Evolutionary conservation across 257 asterid genomes (phyloP).

Genomic region (Jasminum sambac): DNA sequence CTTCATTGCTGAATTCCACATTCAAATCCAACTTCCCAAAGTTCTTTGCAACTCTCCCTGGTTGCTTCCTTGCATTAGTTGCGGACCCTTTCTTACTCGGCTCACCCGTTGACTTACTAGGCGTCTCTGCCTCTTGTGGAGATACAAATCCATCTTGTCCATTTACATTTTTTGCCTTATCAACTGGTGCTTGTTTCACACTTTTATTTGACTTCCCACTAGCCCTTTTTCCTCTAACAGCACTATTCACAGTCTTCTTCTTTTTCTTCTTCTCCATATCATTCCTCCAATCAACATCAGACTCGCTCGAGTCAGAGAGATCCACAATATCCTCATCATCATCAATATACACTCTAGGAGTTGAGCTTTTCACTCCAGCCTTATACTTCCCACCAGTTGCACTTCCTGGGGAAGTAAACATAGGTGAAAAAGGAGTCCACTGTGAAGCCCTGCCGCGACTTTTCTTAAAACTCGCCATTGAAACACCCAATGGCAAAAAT

Average conservation of each 20-base stretch:
- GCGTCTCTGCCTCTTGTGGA: slow-evolving; percentile 45
- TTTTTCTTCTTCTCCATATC: slow-evolving; percentile 33
- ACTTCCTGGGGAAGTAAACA: slow-evolving; percentile 55
- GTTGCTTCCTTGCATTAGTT: slow-evolving; percentile 57
- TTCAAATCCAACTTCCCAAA: slow-evolving; percentile 83
- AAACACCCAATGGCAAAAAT: slow-evolving; percentile 73
- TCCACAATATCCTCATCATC: slow-evolving; percentile 70
- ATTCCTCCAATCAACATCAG: slow-evolving; percentile 66
- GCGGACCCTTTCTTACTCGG: slow-evolving; percentile 49
- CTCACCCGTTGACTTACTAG: slow-evolving; percentile 40
- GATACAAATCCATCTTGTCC: slow-evolving; percentile 40
- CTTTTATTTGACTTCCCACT: slow-evolving; percentile 32
- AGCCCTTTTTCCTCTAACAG: slow-evolving; percentile 37
- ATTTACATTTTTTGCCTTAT: slow-evolving; percentile 51
- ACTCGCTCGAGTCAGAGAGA: slow-evolving; percentile 61
- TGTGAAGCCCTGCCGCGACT: slow-evolving; percentile 39
- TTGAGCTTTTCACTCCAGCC: slow-evolving; percentile 35
- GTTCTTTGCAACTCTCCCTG: slow-evolving; percentile 67
- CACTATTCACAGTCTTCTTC: slow-evolving; percentile 37
- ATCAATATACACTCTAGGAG: slow-evolving; percentile 62
- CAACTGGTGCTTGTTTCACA: slow-evolving; percentile 44
- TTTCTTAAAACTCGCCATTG: slow-evolving; percentile 55
- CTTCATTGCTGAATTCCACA: slow-evolving; percentile 87
- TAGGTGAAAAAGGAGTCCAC: slow-evolving; percentile 90
- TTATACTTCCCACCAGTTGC: slow-evolving; percentile 27